Base-by-base conservation (phyloP, 129 eudicot species). In the Pulicaria dysenterica region DNA sequence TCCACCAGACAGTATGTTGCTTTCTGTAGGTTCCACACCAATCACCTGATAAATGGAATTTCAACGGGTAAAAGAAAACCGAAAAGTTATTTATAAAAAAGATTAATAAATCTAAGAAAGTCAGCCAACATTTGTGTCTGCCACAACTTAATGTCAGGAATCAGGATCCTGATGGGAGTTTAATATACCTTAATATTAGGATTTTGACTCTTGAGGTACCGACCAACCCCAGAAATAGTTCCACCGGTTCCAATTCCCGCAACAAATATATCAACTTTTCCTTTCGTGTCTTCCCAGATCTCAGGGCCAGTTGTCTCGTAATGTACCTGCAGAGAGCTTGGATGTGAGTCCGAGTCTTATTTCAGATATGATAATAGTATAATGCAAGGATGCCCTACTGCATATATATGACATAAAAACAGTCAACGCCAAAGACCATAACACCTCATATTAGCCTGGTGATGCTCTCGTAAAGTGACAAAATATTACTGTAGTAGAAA, bases 231-330 rank as follows among this genome's bases (percentile, higher is more conserved):
- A 6, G 99, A 73, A 55, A 94, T 94, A 43, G 99, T 94, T 45
- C 99, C 99, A 77, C 99, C 99, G 8, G 99, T 94, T 59, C 99
- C 99, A 68, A 94, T 90, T 53, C 99, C 99, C 1, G 99, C 99
- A 74, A 94, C 91, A 84, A 94, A 82, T 55, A 94, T 94, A 73
- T 94, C 99, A 73, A 94, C 96, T 82, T 88, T 90, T 58, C 99
- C 99, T 13, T 79, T 88, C 5, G 99, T 94, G 77, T 94, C 99
- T 81, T 94, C 99, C 99, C 99, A 94, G 73, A 94, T 94, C 85
- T 94, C 99, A 5, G 99, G 99, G 62, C 99, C 99, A 36, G 99
- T 94, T 72, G 99, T 90, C 87, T 94, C 99, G 79, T 39, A 94
- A 82, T 94, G 99, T 58, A 94, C 77, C 98, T 94, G 87, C 81